These are phyloP conservation scores for Domatiomyces globalis DNA, from an alignment of 2,329 filamentous ascomycete species.

Conservation along the genomic window DNA sequence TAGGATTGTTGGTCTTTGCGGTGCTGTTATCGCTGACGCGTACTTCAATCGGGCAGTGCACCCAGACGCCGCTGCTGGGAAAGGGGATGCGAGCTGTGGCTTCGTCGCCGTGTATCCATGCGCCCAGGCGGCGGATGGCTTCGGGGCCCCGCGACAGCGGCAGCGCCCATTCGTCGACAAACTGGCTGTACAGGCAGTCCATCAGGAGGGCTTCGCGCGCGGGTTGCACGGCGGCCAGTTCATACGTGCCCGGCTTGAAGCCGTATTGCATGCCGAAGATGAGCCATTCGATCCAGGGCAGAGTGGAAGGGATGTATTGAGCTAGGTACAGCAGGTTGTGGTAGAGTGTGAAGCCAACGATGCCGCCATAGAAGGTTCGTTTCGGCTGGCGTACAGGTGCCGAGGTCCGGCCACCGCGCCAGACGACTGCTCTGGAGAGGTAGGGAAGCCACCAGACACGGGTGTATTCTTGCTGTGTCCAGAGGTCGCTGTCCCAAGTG, in stretches of 20 bases:
- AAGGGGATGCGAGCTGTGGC: conserved; percentile 61
- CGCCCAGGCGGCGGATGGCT: conserved; percentile 64
- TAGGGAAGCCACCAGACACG: conserved; percentile 98
- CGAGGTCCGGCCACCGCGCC: conserved; percentile 69
- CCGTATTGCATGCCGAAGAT: conserved; percentile 97
- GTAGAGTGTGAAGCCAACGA: conserved; percentile 75
- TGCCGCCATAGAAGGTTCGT: conserved; percentile 64
- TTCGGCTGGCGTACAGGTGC: conserved; percentile 46
- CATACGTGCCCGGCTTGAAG: conserved; percentile 52
- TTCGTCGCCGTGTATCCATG: conserved; percentile 72
- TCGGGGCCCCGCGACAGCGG: conserved; percentile 77
- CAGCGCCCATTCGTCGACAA: conserved; percentile 95
- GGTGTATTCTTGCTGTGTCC: conserved; percentile 76
- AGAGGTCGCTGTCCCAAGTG: conserved; percentile 59
- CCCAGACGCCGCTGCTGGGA: conserved; percentile 61
- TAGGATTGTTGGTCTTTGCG: conserved; percentile 21
- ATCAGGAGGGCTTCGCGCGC: conserved; percentile 71
- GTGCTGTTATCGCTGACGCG: conserved; percentile 52
- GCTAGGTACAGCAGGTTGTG: conserved; percentile 76
- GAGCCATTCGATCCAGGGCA: conserved; percentile 89
- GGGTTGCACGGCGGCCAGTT: conserved; percentile 62
- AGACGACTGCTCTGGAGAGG: conserved; percentile 71
- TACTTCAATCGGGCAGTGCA: conserved; percentile 88
- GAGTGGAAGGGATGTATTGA: conserved; percentile 60
- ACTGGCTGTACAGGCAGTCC: conserved; percentile 98